Evolutionary conservation across 768 basidiomycete genomes (phyloP).

Genomic region (Leccinum ochraceum): DNA sequence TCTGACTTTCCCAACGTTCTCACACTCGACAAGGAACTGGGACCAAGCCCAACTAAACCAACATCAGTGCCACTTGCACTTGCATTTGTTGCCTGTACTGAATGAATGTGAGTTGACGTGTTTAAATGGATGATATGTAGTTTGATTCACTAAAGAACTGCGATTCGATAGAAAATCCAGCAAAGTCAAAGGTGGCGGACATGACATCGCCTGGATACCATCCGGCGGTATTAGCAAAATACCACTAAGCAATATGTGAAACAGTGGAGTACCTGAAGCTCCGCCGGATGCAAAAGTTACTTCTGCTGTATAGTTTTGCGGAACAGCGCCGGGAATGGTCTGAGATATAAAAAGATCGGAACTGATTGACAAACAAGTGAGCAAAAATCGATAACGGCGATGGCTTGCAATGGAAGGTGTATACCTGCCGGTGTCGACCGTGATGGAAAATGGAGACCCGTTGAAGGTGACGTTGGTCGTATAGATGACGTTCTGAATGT

Average conservation of each 20-base stretch:
- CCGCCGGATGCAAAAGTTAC: slow-evolving; percentile 57
- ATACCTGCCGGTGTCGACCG: slow-evolving; percentile 50
- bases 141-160: slow-evolving; percentile 29
- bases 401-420: background rate
- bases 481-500: slow-evolving; percentile 39
- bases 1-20: slow-evolving; percentile 34
- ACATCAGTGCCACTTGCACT: slow-evolving; percentile 9
- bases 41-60: slow-evolving; percentile 61
- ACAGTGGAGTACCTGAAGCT: slow-evolving; percentile 42
- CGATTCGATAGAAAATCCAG: slow-evolving; percentile 49
- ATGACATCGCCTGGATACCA: slow-evolving; percentile 27
- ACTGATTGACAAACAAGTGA: slow-evolving; percentile 35
- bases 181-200: slow-evolving; percentile 32
- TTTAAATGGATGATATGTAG: background rate
- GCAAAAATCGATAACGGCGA: background rate
- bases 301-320: slow-evolving; percentile 39
- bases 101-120: slow-evolving; percentile 6
- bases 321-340: slow-evolving; percentile 38
- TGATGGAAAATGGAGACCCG: slow-evolving; percentile 32
- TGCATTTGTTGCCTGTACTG: slow-evolving; percentile 22
- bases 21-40: slow-evolving; percentile 54
- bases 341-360: slow-evolving; percentile 66
- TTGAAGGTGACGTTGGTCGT: slow-evolving; percentile 42
- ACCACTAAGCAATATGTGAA: background rate
- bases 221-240: slow-evolving; percentile 1